A percentile compares a stretch with the other conserved stretches of the same genome.
These are phyloP conservation scores for Auriscalpium orientale DNA, from an alignment of 768 basidiomycete genomes.

Conservation along the genomic window DNA sequence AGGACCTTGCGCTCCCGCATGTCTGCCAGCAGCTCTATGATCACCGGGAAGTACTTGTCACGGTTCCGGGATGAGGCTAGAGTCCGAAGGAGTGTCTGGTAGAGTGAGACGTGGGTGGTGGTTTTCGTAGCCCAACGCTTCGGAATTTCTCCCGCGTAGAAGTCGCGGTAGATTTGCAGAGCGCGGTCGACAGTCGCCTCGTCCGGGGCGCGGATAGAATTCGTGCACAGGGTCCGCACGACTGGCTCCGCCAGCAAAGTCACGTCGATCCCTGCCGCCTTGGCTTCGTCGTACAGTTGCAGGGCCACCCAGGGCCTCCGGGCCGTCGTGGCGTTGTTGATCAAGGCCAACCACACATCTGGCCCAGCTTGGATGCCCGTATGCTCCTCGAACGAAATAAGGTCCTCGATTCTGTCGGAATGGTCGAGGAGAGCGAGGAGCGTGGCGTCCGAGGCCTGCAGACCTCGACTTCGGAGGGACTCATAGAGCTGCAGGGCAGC, in stretches of 20 bases:
- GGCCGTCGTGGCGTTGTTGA: slow-evolving; percentile 40
- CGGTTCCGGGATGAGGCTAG: slow-evolving; percentile 33
- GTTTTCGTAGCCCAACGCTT: slow-evolving; percentile 14
- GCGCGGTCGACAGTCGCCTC: slow-evolving; percentile 45
- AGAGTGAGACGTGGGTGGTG: slow-evolving; percentile 32
- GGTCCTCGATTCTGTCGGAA: neutral
- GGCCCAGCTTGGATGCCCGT: slow-evolving; percentile 34
- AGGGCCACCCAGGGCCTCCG: slow-evolving; percentile 35
- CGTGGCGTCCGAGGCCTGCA: slow-evolving; percentile 10
- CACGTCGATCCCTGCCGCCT: slow-evolving; percentile 34
- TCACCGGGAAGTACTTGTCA: slow-evolving; percentile 40
- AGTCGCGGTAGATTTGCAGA: slow-evolving; percentile 43
- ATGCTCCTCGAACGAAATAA: slow-evolving; percentile 28
- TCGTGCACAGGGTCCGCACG: slow-evolving; percentile 41
- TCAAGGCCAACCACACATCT: slow-evolving; percentile 47
- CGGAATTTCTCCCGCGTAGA: slow-evolving; percentile 13
- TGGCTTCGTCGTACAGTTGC: slow-evolving; percentile 41
- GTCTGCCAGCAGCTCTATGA: slow-evolving; percentile 50
- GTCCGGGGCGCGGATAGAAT: slow-evolving; percentile 26
- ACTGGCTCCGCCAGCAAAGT: slow-evolving; percentile 48
- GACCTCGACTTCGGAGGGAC: slow-evolving; percentile 2
- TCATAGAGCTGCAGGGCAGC: slow-evolving; percentile 1
- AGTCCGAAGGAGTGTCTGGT: slow-evolving; percentile 32
- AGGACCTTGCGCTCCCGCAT: slow-evolving; percentile 50
- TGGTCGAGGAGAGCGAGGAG: slow-evolving; percentile 5